Evolutionary conservation across 768 basidiomycete genomes (phyloP).

Genomic region (Clitopilus passeckerianus): DNA sequence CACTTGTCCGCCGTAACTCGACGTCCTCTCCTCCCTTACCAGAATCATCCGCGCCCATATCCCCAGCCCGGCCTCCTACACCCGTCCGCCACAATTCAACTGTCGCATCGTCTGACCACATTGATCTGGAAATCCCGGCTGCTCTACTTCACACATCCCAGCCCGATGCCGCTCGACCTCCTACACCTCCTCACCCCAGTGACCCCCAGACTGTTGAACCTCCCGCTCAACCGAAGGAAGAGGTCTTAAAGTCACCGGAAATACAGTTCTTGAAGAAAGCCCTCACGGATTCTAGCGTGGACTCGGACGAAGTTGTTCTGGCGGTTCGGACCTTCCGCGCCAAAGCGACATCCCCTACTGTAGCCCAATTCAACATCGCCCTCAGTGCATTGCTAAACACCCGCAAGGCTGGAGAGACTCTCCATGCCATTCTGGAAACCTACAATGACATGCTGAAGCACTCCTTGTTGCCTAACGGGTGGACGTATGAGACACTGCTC

Average conservation of each 20-base stretch:
- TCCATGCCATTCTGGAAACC: constrained; percentile 52
- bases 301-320: constrained; percentile 23
- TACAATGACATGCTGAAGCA: constrained; percentile 70
- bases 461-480: constrained; percentile 54
- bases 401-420: constrained; percentile 45
- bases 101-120: neutral
- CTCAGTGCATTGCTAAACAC: constrained; percentile 46
- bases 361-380: constrained; percentile 59
- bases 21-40: neutral
- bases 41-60: neutral
- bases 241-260: neutral
- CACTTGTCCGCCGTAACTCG: constrained; percentile 12
- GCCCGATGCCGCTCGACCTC: neutral
- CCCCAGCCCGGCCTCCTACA: constrained; percentile 3
- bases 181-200: constrained; percentile 6
- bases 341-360: constrained; percentile 24
- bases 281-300: constrained; percentile 1
- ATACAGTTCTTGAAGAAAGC: neutral
- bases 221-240: neutral
- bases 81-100: neutral
- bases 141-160: neutral
- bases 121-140: neutral
- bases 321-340: constrained; percentile 30
- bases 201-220: constrained; percentile 1
- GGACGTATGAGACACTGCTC: constrained; percentile 63